Conservation (phyloP, 768 basidiomycete genomes). For the Podaxis sp. region DNA sequence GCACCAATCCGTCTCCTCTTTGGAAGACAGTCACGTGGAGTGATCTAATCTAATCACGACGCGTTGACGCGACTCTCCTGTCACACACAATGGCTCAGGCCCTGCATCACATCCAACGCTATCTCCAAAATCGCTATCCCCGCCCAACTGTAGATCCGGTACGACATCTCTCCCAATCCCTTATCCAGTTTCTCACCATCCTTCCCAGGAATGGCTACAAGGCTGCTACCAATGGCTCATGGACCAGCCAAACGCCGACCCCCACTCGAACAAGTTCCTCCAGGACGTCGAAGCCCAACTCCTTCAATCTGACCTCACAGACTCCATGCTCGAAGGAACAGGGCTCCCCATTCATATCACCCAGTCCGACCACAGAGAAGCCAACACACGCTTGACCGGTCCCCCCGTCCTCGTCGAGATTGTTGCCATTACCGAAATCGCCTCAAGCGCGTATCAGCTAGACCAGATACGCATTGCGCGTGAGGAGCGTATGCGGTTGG, state of each 20-base stretch:
- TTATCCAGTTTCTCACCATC: neutral
- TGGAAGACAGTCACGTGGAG: neutral
- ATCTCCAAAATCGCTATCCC: slow-evolving; percentile 1
- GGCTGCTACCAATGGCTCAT: slow-evolving; percentile 69
- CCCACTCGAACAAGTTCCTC: slow-evolving; percentile 50
- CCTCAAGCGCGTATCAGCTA: slow-evolving; percentile 77
- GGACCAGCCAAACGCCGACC: slow-evolving; percentile 41
- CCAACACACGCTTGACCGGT: slow-evolving; percentile 31
- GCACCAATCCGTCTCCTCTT: slow-evolving; percentile 12
- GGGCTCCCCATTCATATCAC: slow-evolving; percentile 56
- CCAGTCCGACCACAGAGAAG: slow-evolving; percentile 24
- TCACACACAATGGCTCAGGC: slow-evolving; percentile 2
- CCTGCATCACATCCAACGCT: neutral
- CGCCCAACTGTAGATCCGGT: slow-evolving; percentile 9
- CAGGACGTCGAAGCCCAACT: slow-evolving; percentile 62
- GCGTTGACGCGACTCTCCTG: slow-evolving; percentile 14
- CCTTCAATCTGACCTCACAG: slow-evolving; percentile 65
- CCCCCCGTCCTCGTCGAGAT: slow-evolving; percentile 75
- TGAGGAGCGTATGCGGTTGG: slow-evolving; percentile 62
- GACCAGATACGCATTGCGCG: slow-evolving; percentile 65
- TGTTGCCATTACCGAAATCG: slow-evolving; percentile 77
- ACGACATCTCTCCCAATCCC: neutral
- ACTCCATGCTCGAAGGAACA: slow-evolving; percentile 70
- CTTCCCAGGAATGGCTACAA: slow-evolving; percentile 69
- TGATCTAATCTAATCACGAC: slow-evolving; percentile 28